Base-by-base conservation (phyloP, 2,329 filamentous ascomycete genomes). In the Colletotrichum liriopes region DNA sequence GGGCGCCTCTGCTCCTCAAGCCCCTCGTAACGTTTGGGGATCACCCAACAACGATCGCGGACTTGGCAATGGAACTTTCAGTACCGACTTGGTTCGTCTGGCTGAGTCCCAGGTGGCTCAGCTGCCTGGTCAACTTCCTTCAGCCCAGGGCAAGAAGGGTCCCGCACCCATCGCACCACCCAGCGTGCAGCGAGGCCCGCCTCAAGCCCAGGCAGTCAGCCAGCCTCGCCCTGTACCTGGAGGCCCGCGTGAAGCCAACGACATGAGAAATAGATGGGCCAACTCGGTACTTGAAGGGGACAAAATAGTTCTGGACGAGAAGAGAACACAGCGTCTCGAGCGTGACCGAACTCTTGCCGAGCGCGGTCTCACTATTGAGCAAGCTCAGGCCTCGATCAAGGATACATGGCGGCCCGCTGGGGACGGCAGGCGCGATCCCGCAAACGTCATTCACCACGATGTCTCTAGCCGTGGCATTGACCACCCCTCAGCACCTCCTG, bases 61-160 rank as follows among this genome's bases (percentile, higher is more conserved):
- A 14, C 90, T 95, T 26, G 93, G 93, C 4, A 95, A 95, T 79
- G 93, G 93, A 54, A 94, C 93, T 0, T 95, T 95, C 77, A 90
- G 89, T 68, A 86, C 89, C 16, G 89, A 91, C 75, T 85, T 92
- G 63, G 87, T 86, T 37, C 84, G 85, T 55, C 79, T 86, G 23
- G 82, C 87, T 16, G 83, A 84, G 11, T 71, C 82, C 4, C 80
- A 81, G 43, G 76, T 81, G 32, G 75, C 78, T 41, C 55, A 58
- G n/a, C n/a, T 58, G 14, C 55, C 55, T 35, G n/a, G 55, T 18
- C 80, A 78, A 56, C 76, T 81, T 4, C 74, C 79, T 11, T 67
- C 76, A 74, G 72, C 81, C 39, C 62, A 73, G 59, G 23, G 58
- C 76, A 26, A 78, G 77, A 76, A 81, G 59, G 82, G 84, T 14